These are phyloP conservation scores for Metschnikowia hibisci DNA, from an alignment of 805 yeast species.

Conservation along the genomic window DNA sequence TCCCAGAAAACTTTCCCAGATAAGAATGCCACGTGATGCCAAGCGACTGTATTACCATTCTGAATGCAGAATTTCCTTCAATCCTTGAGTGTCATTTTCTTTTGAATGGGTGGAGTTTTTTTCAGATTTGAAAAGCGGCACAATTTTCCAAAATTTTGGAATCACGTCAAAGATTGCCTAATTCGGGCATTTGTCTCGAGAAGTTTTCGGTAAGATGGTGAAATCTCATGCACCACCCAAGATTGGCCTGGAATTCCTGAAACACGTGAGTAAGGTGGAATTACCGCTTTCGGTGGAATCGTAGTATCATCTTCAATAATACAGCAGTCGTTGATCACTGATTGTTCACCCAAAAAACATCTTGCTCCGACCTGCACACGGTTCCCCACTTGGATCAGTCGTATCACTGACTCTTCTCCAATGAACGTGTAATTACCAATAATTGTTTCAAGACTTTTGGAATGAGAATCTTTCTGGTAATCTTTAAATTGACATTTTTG, in stretches of 20 bases:
- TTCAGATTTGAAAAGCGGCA: no score
- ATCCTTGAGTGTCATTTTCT: no score
- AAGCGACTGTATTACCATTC: no score
- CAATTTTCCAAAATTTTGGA: no score
- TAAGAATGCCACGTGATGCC: no score
- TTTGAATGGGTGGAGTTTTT: no score
- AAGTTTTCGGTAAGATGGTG: slow-evolving; percentile 31
- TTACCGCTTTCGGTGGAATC: slow-evolving; percentile 40
- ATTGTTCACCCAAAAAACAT: slow-evolving; percentile 34
- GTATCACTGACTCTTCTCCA: slow-evolving; percentile 31
- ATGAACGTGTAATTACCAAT: slow-evolving; percentile 48
- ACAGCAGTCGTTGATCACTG: slow-evolving; percentile 51
- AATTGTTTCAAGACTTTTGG: slow-evolving; percentile 9
- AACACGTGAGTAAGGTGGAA: slow-evolving; percentile 53
- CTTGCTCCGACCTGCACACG: slow-evolving; percentile 45
- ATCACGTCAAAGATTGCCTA: slow-evolving; percentile 12
- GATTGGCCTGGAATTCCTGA: slow-evolving; percentile 35
- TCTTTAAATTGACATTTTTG: no score
- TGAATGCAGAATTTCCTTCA: no score
- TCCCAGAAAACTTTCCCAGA: no score
- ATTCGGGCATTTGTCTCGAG: slow-evolving; percentile 34
- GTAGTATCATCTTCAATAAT: slow-evolving; percentile 38
- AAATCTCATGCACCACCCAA: slow-evolving; percentile 24
- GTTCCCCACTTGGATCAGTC: slow-evolving; percentile 43
- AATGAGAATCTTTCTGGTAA: no score